Evolutionary conservation across 306 rosid genomes (phyloP).

Genomic region (Sindora glabra): DNA sequence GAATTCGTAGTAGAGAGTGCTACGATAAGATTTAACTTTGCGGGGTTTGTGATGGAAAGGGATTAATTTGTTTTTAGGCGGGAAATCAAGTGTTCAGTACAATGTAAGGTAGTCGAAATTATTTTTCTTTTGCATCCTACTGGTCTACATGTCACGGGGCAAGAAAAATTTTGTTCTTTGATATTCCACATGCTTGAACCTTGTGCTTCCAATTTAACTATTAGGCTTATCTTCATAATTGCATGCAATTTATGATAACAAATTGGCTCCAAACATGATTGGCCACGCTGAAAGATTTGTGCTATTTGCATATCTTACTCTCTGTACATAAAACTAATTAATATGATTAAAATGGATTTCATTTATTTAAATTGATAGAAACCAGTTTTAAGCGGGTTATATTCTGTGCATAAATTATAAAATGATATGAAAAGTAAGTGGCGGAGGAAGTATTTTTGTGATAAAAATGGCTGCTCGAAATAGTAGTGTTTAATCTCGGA

Average conservation of each 20-base stretch:
- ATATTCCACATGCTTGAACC: background rate
- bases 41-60: conserved; percentile 4
- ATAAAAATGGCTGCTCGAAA: no score
- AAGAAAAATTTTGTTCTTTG: background rate
- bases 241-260: background rate
- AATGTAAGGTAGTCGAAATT: background rate
- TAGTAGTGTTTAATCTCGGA: no score
- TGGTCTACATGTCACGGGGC: conserved; percentile 21
- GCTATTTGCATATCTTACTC: no score
- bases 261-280: no score
- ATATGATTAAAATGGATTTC: no score
- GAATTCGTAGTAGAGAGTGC: conserved; percentile 1
- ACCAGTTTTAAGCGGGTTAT: no score
- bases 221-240: background rate
- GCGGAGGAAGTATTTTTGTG: no score
- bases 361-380: no score
- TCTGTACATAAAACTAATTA: no score
- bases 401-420: no score
- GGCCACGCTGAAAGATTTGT: no score
- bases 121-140: background rate
- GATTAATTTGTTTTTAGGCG: conserved; percentile 5
- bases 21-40: background rate
- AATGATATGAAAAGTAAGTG: no score
- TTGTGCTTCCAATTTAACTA: background rate
- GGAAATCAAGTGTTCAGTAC: conserved; percentile 8